A percentile compares a stretch with the other conserved stretches of the same genome.
Conservation (phyloP, 257 asterid genomes). For the Solanum ossicruentum region DNA sequence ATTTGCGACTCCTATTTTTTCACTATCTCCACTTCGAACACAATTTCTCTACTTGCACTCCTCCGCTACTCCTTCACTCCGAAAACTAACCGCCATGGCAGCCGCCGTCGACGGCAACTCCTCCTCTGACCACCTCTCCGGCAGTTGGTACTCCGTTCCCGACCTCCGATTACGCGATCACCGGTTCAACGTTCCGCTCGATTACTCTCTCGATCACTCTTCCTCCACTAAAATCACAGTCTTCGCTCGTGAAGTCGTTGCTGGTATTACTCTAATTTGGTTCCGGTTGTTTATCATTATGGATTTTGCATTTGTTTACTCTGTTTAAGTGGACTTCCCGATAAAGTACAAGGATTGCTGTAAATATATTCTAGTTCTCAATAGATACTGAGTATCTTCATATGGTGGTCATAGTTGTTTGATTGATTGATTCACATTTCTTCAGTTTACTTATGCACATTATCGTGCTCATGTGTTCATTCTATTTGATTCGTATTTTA, state of each 20-base stretch:
- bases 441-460: neutral
- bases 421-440: neutral
- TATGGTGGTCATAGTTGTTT: neutral
- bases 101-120: neutral
- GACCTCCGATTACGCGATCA: constrained; percentile 87
- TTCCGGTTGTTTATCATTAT: neutral
- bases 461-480: neutral
- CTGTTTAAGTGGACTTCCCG: neutral
- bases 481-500: neutral
- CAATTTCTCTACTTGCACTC: neutral
- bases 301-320: neutral
- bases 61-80: constrained; percentile 18
- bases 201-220: constrained; percentile 25
- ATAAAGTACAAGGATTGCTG: neutral
- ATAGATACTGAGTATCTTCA: neutral
- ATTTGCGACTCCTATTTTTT: neutral
- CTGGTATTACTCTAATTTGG: constrained; percentile 30
- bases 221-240: constrained; percentile 45
- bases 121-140: constrained; percentile 24
- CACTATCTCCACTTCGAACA: constrained; percentile 1
- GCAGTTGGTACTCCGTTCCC: constrained; percentile 77
- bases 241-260: constrained; percentile 78
- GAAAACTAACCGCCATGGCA: constrained; percentile 25
- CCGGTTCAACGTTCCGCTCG: constrained; percentile 73
- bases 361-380: neutral